Evolutionary conservation across 78 protist genomes (phyloP).

Genomic region (Monocercomonoides exilis): DNA sequence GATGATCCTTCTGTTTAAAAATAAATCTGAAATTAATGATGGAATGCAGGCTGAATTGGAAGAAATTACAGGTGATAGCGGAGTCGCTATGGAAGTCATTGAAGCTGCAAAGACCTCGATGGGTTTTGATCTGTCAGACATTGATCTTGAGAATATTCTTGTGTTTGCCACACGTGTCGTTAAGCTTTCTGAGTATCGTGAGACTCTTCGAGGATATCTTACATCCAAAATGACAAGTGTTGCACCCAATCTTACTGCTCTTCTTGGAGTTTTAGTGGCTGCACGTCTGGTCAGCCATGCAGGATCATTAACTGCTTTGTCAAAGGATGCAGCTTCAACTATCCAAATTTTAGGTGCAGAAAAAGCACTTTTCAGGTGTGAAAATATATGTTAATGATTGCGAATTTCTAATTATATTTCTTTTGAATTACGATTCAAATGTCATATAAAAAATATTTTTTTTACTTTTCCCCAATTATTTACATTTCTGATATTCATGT

Average conservation of each 20-base stretch:
- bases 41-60: background rate
- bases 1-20: constrained; percentile 42
- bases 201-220: constrained; percentile 65
- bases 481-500: background rate
- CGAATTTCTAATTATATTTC: background rate
- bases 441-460: background rate
- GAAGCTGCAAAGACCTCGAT: constrained; percentile 67
- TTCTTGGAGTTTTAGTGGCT: constrained; percentile 92
- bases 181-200: constrained; percentile 71
- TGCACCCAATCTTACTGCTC: constrained; percentile 91
- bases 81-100: constrained; percentile 42
- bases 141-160: constrained; percentile 68
- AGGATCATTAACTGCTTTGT: constrained; percentile 83
- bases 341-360: constrained; percentile 99
- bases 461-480: background rate
- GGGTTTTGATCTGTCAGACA: constrained; percentile 67
- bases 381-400: too few relatives aligned
- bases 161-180: constrained; percentile 74
- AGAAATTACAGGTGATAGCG: constrained; percentile 26
- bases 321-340: constrained; percentile 99
- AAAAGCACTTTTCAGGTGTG: constrained; percentile 98
- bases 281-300: constrained; percentile 80
- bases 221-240: constrained; percentile 72
- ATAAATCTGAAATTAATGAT: constrained; percentile 21
- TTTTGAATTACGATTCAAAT: background rate